phyloP scores from a whole-genome alignment of 495 filamentous ascomycete genomes.

The Chaetomium cochliodes region DNA sequence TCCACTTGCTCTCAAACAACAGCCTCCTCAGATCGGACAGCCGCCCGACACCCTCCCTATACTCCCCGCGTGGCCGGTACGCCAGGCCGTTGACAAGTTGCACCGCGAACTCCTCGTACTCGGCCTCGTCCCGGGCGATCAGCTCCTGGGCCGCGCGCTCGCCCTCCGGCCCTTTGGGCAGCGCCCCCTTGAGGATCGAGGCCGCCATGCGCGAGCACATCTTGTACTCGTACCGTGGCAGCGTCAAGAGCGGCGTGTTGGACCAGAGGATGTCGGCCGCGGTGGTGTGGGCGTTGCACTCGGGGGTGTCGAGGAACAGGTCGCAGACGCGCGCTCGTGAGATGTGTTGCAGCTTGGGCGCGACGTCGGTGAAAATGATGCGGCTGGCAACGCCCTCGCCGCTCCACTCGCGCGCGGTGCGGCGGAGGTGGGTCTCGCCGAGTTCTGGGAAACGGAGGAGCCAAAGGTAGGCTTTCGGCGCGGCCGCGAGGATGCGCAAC shows the following conservation, averaged over 20 bases:
- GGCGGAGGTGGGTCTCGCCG: constrained; percentile 79
- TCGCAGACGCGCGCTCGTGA: constrained; percentile 87
- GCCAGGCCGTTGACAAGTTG: constrained; percentile 64
- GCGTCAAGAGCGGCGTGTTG: constrained; percentile 86
- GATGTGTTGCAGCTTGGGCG: constrained; percentile 93
- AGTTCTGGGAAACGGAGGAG: constrained; percentile 94
- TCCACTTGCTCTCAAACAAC: constrained; percentile 78
- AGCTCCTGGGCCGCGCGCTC: constrained; percentile 68
- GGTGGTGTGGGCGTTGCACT: constrained; percentile 98
- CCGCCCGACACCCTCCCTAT: constrained; percentile 62
- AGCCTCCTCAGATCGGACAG: constrained; percentile 73
- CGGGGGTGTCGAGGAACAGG: constrained; percentile 93
- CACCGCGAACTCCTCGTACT: constrained; percentile 80
- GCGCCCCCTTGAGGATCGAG: constrained; percentile 83
- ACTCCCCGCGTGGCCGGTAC: constrained; percentile 48
- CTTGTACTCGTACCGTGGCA: constrained; percentile 95
- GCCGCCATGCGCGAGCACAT: constrained; percentile 99
- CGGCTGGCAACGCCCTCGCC: constrained; percentile 83
- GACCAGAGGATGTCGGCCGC: constrained; percentile 96
- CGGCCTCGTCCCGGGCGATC: constrained; percentile 71
- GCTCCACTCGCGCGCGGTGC: constrained; percentile 80
- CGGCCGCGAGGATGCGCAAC: constrained; percentile 85
- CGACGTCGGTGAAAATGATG: constrained; percentile 94
- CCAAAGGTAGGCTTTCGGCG: constrained; percentile 91
- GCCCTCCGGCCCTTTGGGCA: constrained; percentile 69